Base-by-base conservation (phyloP, 2,329 filamentous ascomycete genomes). In the Beauveria sp. region DNA sequence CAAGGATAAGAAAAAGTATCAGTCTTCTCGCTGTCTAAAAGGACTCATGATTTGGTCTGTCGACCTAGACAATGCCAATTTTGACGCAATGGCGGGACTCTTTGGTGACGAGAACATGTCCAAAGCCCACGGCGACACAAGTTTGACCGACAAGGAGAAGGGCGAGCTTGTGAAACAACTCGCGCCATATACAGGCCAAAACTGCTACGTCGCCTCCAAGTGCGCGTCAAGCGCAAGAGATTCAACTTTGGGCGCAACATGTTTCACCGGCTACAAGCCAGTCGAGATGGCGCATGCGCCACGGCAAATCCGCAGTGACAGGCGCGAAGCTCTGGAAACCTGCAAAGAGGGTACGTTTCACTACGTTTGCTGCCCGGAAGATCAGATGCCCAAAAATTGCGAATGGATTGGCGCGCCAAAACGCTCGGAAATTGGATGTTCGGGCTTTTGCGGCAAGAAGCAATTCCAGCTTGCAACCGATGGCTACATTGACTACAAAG, bases 31-130 rank as follows among this genome's bases (percentile, higher is more conserved):
- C 12, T 71, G 68, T 50, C 45, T 71, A 14, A 45, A 34, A 9
- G 70, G 70, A 1, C 48, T 68, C 5, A 70, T 70, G 66, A 63
- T 72, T n/a, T 71, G 69, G 69, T 62, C 69, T 12, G 61, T 71
- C 18, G 66, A 67, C 57, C 65, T 65, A n/a, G 69, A 71, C 65
- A 65, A 67, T n/a, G 61, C 54, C 26, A 63, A 68, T 20, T 66
- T 64, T 54, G 56, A 67, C 22, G 68, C 66, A 40, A 53, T 69
- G 42, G 45, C 31, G 26, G 68, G 59, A 2, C 65, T 70, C 9
- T 51, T 69, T 14, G 68, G 69, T 1, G 65, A 69, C 28, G 50
- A 52, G 20, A 52, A 52, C 20, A 54, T 55, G 51, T 46, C 42
- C 50, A 51, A 50, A 24, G 60, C 60, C 20, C 60, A 49, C 34